Evolutionary conservation across 202 grass and related monocot genomes (phyloP).

Genomic region (Miscanthus sacchariflorus): DNA sequence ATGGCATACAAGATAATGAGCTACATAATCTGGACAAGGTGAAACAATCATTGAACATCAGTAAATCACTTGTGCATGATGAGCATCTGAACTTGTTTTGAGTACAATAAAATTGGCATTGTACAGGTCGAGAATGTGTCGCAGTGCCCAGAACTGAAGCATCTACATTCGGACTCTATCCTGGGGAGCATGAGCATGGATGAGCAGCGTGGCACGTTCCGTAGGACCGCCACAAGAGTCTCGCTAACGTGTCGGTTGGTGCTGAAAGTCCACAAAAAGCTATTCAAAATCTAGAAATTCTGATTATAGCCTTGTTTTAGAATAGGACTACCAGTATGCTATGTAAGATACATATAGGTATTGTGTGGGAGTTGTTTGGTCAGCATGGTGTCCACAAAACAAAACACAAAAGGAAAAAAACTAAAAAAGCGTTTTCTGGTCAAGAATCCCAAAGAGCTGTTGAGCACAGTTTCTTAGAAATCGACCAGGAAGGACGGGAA

Average conservation of each 20-base stretch:
- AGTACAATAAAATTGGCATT: background rate
- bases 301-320: background rate
- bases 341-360: background rate
- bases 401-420: background rate
- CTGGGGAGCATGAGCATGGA: conserved; percentile 27
- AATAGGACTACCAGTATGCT: background rate
- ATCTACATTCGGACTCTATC: conserved; percentile 12
- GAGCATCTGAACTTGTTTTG: conserved; percentile 3
- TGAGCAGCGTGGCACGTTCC: conserved; percentile 52
- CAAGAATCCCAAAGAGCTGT: background rate
- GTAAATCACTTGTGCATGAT: background rate
- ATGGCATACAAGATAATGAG: conserved; percentile 84
- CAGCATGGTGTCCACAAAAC: background rate
- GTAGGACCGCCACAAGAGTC: conserved; percentile 66
- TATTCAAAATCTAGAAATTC: conserved; percentile 74
- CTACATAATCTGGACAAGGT: conserved; percentile 80
- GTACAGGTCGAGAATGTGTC: conserved; percentile 68
- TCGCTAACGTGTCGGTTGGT: conserved; percentile 90
- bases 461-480: background rate
- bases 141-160: conserved; percentile 55
- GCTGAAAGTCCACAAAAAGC: conserved; percentile 77
- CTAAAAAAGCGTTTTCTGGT: background rate
- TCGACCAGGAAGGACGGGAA: background rate
- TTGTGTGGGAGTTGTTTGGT: background rate
- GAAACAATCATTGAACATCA: background rate